These are phyloP conservation scores for Colletotrichum acutatum DNA, from an alignment of 2,329 filamentous ascomycete species.

Conservation along the genomic window DNA sequence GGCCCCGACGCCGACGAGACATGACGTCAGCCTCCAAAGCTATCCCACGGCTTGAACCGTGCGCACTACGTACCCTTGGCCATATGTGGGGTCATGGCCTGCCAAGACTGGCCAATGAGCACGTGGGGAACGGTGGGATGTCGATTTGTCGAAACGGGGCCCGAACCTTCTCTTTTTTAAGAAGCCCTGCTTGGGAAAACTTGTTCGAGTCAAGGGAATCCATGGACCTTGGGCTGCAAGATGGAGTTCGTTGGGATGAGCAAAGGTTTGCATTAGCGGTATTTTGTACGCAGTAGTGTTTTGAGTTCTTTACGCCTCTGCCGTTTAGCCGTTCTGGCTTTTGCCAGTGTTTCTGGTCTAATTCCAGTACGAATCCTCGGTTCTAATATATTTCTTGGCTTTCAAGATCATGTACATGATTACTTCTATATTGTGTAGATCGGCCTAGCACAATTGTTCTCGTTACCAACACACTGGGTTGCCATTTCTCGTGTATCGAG, in stretches of 20 bases:
- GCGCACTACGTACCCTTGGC: not conserved
- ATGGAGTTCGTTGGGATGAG: not conserved
- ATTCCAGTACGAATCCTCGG: not conserved
- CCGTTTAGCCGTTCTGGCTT: not conserved
- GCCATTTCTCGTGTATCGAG: not conserved
- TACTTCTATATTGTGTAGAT: not conserved
- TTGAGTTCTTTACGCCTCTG: not conserved
- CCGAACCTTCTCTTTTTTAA: not conserved
- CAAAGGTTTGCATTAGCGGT: not conserved
- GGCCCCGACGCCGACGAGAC: not conserved
- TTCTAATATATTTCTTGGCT: not conserved
- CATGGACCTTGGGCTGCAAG: not conserved
- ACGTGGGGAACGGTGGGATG: conserved; percentile 14
- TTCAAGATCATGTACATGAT: not conserved
- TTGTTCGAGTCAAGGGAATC: not conserved
- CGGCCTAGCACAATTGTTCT: not conserved
- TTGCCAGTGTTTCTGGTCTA: not conserved
- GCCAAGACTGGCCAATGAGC: conserved; percentile 31
- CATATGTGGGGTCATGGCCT: not conserved
- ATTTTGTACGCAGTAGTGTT: not conserved
- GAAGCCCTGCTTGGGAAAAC: not conserved
- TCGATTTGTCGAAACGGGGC: conserved; percentile 17
- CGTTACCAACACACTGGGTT: too few species aligned
- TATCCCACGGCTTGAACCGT: not conserved
- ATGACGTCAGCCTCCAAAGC: conserved; percentile 24